Conservation (phyloP, 2,329 filamentous ascomycete genomes). For the Harringtonia aguacate region DNA sequence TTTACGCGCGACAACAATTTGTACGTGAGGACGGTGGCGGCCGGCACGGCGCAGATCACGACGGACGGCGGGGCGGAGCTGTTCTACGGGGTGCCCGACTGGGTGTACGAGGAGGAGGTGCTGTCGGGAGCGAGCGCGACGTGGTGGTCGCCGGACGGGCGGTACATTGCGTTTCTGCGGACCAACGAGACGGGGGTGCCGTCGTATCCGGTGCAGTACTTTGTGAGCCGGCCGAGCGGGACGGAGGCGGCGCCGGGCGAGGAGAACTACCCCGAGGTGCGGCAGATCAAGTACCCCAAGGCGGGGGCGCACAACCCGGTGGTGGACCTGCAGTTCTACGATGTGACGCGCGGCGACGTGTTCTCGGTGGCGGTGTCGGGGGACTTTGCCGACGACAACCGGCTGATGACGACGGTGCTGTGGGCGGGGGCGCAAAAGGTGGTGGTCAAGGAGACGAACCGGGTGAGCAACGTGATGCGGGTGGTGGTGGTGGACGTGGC, state of each 20-base stretch:
- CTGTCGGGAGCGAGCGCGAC: slow-evolving; percentile 71
- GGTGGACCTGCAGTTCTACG: slow-evolving; percentile 82
- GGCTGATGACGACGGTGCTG: slow-evolving; percentile 84
- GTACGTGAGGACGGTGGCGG: slow-evolving; percentile 55
- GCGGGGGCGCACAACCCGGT: slow-evolving; percentile 87
- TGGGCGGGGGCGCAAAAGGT: slow-evolving; percentile 75
- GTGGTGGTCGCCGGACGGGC: slow-evolving; percentile 91
- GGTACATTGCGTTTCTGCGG: slow-evolving; percentile 80
- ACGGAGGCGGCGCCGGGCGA: slow-evolving; percentile 55
- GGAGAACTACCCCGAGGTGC: slow-evolving; percentile 82
- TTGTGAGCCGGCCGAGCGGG: slow-evolving; percentile 76
- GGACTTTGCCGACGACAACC: slow-evolving; percentile 69
- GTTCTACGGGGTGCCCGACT: slow-evolving; percentile 95
- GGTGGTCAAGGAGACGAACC: slow-evolving; percentile 83
- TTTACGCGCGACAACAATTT: slow-evolving; percentile 89
- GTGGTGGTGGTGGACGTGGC: slow-evolving; percentile 76
- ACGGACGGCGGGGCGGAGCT: slow-evolving; percentile 76
- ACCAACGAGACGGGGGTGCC: slow-evolving; percentile 91
- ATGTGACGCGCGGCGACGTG: slow-evolving; percentile 62
- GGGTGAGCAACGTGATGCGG: slow-evolving; percentile 84
- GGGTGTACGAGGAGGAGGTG: slow-evolving; percentile 88
- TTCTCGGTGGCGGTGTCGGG: slow-evolving; percentile 71
- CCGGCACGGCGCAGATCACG: slow-evolving; percentile 52
- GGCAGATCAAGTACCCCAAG: slow-evolving; percentile 94
- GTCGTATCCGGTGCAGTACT: slow-evolving; percentile 89